A percentile compares a stretch with the other conserved stretches of the same genome.
Conservation (phyloP, 805 yeast species). For the Metschnikowia shivogae region DNA sequence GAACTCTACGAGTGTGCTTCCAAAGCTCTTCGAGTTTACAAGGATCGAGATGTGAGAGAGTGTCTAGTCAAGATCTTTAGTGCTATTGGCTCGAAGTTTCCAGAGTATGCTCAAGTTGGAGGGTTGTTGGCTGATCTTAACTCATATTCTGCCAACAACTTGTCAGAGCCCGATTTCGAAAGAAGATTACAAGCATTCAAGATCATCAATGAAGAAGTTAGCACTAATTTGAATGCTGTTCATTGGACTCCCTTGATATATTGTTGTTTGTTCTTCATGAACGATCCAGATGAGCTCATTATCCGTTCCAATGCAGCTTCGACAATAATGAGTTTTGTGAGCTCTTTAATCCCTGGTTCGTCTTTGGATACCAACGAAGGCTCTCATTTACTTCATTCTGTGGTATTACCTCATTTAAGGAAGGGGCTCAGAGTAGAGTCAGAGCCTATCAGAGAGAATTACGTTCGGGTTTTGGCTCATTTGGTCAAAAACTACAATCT, state of each 20-base stretch:
- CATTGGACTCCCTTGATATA: conserved; percentile 83
- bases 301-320: conserved; percentile 73
- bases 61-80: conserved; percentile 57
- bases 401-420: conserved; percentile 62
- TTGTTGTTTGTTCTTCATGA: conserved; percentile 63
- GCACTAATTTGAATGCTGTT: conserved; percentile 35
- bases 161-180: conserved; percentile 78
- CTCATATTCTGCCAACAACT: conserved; percentile 55
- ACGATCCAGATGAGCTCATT: conserved; percentile 75
- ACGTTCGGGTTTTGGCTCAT: conserved; percentile 60
- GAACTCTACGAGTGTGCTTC: conserved; percentile 49
- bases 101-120: conserved; percentile 40
- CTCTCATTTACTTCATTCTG: conserved; percentile 43
- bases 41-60: conserved; percentile 59
- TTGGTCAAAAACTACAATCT: conserved; percentile 47
- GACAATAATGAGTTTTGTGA: conserved; percentile 60
- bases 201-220: conserved; percentile 54
- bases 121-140: conserved; percentile 61
- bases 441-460: conserved; percentile 70
- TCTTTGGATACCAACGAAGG: conserved; percentile 25
- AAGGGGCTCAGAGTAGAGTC: conserved; percentile 56
- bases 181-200: conserved; percentile 66
- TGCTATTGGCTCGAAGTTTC: conserved; percentile 53
- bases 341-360: conserved; percentile 38
- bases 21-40: conserved; percentile 53